Evolutionary conservation across 2,329 filamentous ascomycete species (phyloP), one percentile per base, ranked within the genome.

Genomic region (Neopestalotiopsis sp.): DNA sequence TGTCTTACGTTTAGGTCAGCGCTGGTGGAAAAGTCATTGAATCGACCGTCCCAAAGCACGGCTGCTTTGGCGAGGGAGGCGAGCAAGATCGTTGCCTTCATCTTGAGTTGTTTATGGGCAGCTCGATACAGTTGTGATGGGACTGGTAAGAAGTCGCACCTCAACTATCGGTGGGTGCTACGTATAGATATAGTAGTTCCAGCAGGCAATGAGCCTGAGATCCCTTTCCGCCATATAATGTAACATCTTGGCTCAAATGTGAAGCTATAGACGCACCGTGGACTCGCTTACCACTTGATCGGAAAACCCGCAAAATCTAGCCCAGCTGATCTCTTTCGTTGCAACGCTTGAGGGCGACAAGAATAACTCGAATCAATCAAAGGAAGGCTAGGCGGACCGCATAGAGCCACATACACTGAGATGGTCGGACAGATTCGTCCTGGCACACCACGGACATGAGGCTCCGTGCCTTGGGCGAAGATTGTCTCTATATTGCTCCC

Each of bases 21-120:
- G 62, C 81, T 82, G 13, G 82, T 79, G 14, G 78, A 80, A 69
- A 87, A 79, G 67, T 85, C 82, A 74, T 89, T 89, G 81, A 89
- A 88, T 61, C 87, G 84, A 30, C 88, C 88, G 76, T 90, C 87
- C 88, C 88, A 90, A 6, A 90, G 78, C 62, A 89, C 82, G n/a
- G 69, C 69, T n/a, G 67, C 69, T 42, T 59, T 32, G 20, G 63
- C 68, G 28, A 70, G 42, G n/a, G 67, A 63, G 17, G 63, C 69
- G 17, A 70, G 49, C 17, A 65, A 49, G 3, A 34, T 7, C 7
- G 64, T 57, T 10, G 42, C 17, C 40, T 57, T 66, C 64, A 66
- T 66, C 52, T 13, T 65, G 38, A 38, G 4, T 4, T 38, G 24
- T 30, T 5, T 14, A 24, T 30, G 13, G 6, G 30, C 2, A 59